phyloP scores from a whole-genome alignment of 1,284 basidiomycete genomes.

The Cutaneotrichosporon arboriforme region DNA sequence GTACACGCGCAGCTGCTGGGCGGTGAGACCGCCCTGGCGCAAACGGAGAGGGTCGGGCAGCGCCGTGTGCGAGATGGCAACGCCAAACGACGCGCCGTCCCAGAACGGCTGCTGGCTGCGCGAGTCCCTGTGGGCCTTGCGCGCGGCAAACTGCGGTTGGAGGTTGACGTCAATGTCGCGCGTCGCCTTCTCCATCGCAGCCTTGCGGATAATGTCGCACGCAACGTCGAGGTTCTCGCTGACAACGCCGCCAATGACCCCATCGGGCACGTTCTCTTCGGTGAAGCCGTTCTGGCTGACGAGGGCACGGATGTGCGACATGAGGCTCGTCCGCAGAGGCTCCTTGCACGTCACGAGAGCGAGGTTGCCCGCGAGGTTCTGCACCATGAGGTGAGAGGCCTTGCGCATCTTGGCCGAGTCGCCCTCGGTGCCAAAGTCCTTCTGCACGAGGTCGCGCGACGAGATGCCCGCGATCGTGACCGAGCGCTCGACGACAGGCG shows the following conservation, averaged over 20 bases:
- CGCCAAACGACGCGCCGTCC: slow-evolving; percentile 65
- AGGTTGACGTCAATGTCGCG: slow-evolving; percentile 94
- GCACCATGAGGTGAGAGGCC: slow-evolving; percentile 93
- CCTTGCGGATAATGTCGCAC: slow-evolving; percentile 91
- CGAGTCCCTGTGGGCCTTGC: slow-evolving; percentile 76
- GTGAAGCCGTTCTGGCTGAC: slow-evolving; percentile 78
- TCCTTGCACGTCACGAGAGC: slow-evolving; percentile 99
- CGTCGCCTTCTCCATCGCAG: slow-evolving; percentile 93
- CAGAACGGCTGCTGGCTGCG: slow-evolving; percentile 65
- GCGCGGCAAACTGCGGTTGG: slow-evolving; percentile 69
- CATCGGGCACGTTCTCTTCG: slow-evolving; percentile 58
- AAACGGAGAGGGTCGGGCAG: slow-evolving; percentile 88
- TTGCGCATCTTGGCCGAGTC: slow-evolving; percentile 86
- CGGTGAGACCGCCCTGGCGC: slow-evolving; percentile 73
- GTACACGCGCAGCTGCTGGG: slow-evolving; percentile 82
- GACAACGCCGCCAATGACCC: slow-evolving; percentile 68
- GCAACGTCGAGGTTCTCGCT: slow-evolving; percentile 92
- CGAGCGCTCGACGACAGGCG: slow-evolving; percentile 97
- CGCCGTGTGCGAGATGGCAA: slow-evolving; percentile 67
- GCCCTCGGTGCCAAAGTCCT: slow-evolving; percentile 93
- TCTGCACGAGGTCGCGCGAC: slow-evolving; percentile 87
- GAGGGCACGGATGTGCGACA: slow-evolving; percentile 77
- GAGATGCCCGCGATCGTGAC: slow-evolving; percentile 99
- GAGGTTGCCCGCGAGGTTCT: slow-evolving; percentile 91
- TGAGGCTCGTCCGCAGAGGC: slow-evolving; percentile 86